Evolutionary conservation across 306 rosid genomes (phyloP), one percentile per base, ranked within the genome.

Genomic region (Lathyrus sativus): DNA sequence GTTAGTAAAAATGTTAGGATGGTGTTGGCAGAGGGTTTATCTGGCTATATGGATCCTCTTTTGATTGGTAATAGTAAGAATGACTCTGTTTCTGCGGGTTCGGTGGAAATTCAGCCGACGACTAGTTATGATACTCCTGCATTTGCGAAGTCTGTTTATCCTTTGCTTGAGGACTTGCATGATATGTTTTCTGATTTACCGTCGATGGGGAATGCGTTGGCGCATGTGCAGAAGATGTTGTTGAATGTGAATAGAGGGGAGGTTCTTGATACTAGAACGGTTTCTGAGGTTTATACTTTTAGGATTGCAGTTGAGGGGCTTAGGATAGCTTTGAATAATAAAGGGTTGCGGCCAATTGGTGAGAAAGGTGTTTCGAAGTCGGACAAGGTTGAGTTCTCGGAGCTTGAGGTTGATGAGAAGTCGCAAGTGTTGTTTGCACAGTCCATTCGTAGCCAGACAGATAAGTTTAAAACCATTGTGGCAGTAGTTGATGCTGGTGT

Each of bases 231-330:
- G 43, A 88, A 85, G 83, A 84, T 91, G 95, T 65, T 91, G 43
- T 62, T 65, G 67, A 73, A 72, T 79, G 87, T 91, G 10, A 84
- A 80, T 58, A 80, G 78, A 75, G 97, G 97, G 42, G 86, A 81
- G 72, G 86, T 74, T 78, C 85, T 86, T 60, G 89, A 88, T 44
- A 3, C 67, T 14, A 54, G 29, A 53, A 78, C 68, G 71, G 74
- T 91, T 38, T 81, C 86, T 65, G 95, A 83, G 83, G 86, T 86
- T 11, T 78, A 81, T 71, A 69, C 85, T 68, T 85, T 91, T 45
- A 72, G 86, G 28, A 74, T 91, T 61, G 95, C 95, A 0, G 90
- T 86, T 4, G 97, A 91, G 86, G 90, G 81, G 79, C 84, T 91
- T 50, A 85, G 97, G 67, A 76, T 86, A n/a, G 88, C 88, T 76